Evolutionary conservation across 208 protist genomes (phyloP).

Genomic region (Trypanosoma lewisi): DNA sequence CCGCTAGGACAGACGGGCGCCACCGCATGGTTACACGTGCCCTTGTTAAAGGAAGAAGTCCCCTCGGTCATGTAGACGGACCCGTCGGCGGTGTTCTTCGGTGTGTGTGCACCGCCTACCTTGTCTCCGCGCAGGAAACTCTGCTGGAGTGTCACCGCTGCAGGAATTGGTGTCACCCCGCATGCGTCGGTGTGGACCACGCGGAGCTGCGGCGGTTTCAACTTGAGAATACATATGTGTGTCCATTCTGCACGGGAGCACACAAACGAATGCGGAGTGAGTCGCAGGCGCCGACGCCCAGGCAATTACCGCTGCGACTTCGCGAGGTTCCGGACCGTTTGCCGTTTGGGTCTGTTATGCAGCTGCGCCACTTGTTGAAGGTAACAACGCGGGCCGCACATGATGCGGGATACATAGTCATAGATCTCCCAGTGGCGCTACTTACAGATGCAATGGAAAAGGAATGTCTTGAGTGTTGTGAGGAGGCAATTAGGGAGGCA

Average conservation of each 20-base stretch:
- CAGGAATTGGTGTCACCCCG: constrained; percentile 71
- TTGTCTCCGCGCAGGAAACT: constrained; percentile 47
- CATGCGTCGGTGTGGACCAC: constrained; percentile 72
- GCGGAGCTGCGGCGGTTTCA: constrained; percentile 40
- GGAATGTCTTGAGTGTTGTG: constrained; percentile 64
- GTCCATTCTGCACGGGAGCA: constrained; percentile 49
- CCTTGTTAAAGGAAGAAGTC: constrained; percentile 36
- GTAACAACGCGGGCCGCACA: constrained; percentile 26
- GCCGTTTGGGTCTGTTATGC: constrained; percentile 23
- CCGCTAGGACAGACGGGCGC: constrained; percentile 22
- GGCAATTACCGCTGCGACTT: constrained; percentile 57
- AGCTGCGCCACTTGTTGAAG: constrained; percentile 31
- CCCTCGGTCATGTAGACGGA: background rate
- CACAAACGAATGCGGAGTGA: constrained; percentile 15
- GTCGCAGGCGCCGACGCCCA: constrained; percentile 38
- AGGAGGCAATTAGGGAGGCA: constrained; percentile 50
- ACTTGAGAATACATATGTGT: constrained; percentile 42
- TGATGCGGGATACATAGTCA: constrained; percentile 37
- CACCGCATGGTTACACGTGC: constrained; percentile 68
- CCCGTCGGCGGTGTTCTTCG: constrained; percentile 56
- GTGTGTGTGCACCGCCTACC: constrained; percentile 73
- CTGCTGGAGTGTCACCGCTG: constrained; percentile 70
- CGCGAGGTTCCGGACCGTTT: constrained; percentile 59
- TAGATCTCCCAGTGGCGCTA: constrained; percentile 42
- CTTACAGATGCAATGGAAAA: constrained; percentile 44